A percentile compares a stretch with the other conserved stretches of the same genome.
These are phyloP conservation scores for Scedosporium minutisporum DNA, from an alignment of 2,329 filamentous ascomycete species.

Conservation along the genomic window DNA sequence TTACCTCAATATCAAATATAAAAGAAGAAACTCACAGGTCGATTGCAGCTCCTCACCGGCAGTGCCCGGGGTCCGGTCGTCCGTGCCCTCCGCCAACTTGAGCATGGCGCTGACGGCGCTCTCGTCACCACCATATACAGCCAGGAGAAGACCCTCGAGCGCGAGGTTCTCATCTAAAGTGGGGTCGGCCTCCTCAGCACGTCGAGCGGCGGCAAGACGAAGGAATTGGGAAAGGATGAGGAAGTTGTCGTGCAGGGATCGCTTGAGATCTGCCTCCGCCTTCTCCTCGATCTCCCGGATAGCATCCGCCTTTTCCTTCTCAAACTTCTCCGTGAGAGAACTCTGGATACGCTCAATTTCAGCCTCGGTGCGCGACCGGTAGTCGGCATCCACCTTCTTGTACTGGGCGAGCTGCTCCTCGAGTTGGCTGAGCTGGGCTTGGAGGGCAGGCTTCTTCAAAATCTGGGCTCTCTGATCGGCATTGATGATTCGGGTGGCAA, in stretches of 20 bases:
- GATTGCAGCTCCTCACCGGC: constrained; percentile 55
- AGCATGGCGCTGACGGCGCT: constrained; percentile 64
- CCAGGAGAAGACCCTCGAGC: constrained; percentile 68
- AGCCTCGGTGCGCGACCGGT: constrained; percentile 48
- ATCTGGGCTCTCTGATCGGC: constrained; percentile 68
- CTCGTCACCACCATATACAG: constrained; percentile 71
- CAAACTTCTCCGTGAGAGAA: constrained; percentile 37
- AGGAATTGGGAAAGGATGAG: constrained; percentile 71
- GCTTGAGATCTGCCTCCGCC: constrained; percentile 41
- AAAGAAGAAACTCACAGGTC: constrained; percentile 50
- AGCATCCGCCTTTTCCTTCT: constrained; percentile 45
- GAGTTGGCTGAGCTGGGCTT: constrained; percentile 56
- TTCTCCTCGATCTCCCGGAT: constrained; percentile 45
- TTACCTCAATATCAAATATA: not conserved
- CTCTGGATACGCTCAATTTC: constrained; percentile 54
- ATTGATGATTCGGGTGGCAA: constrained; percentile 65
- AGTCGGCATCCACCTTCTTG: constrained; percentile 67
- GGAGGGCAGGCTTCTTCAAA: constrained; percentile 65
- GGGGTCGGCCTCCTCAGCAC: constrained; percentile 58
- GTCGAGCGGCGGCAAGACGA: constrained; percentile 65
- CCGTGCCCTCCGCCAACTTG: constrained; percentile 64
- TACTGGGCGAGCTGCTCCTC: constrained; percentile 68
- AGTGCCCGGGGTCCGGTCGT: constrained; percentile 57
- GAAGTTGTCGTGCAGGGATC: constrained; percentile 53
- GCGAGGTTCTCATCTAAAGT: constrained; percentile 65